Conservation (phyloP, 2,329 filamentous ascomycete genomes). For the Exophiala sp. region DNA sequence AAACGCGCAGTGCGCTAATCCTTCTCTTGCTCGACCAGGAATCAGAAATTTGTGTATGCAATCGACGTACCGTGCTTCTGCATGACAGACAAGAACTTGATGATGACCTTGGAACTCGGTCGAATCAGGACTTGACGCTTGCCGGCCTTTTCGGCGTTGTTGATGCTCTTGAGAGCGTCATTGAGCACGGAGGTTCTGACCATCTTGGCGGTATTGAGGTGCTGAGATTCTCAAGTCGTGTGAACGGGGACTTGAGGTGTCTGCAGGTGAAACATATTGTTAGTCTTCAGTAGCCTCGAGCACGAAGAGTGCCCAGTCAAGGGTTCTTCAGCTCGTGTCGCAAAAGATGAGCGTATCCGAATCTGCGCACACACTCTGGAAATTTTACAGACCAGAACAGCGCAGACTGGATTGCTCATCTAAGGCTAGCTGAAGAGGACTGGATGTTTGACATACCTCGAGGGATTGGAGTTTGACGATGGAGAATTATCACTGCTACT, state of each 20-base stretch:
- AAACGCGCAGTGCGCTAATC: slow-evolving; percentile 22
- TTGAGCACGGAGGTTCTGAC: slow-evolving; percentile 99
- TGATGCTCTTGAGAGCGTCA: slow-evolving; percentile 98
- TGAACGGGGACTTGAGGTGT: slow-evolving; percentile 52
- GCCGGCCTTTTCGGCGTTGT: slow-evolving; percentile 99
- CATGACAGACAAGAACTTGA: slow-evolving; percentile 99
- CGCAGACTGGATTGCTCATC: slow-evolving; percentile 26
- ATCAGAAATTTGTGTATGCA: slow-evolving; percentile 6
- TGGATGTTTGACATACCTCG: slow-evolving; percentile 27
- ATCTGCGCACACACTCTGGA: slow-evolving; percentile 7
- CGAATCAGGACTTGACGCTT: slow-evolving; percentile 99
- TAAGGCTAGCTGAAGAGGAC: slow-evolving; percentile 29
- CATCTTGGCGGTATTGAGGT: slow-evolving; percentile 63
- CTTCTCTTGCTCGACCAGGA: slow-evolving; percentile 17
- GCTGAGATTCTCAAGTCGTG: slow-evolving; percentile 50
- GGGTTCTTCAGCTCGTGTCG: slow-evolving; percentile 64
- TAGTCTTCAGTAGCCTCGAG: slow-evolving; percentile 62
- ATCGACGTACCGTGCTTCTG: slow-evolving; percentile 92
- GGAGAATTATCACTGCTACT: slow-evolving; percentile 17
- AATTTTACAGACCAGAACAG: slow-evolving; percentile 22
- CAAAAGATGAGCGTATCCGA: slow-evolving; percentile 28
- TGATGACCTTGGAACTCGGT: slow-evolving; percentile 97
- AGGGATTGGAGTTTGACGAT: slow-evolving; percentile 9
- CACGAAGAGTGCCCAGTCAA: slow-evolving; percentile 62
- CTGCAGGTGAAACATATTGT: slow-evolving; percentile 43